Evolutionary conservation across 2,329 filamentous ascomycete species (phyloP).

Genomic region (Pezicula neosporulosa): DNA sequence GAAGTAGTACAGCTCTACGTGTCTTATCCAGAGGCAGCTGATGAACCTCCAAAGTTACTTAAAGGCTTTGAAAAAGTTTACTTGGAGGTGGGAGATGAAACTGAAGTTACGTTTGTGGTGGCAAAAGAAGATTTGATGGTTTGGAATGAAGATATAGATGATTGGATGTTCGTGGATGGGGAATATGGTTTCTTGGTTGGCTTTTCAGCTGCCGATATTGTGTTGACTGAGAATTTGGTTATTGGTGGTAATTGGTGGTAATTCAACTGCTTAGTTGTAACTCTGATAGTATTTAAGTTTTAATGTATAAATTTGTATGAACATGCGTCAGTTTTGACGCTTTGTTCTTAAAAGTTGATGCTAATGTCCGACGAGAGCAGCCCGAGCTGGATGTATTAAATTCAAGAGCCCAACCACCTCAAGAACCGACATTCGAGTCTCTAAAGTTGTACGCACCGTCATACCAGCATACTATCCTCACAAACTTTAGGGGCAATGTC

Average conservation of each 20-base stretch:
- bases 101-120: slow-evolving; percentile 49
- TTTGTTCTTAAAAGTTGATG: too few relatives aligned
- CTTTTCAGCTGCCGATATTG: not conserved
- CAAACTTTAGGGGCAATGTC: too few relatives aligned
- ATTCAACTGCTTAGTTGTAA: too few relatives aligned
- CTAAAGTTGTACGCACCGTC: too few relatives aligned
- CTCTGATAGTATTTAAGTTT: too few relatives aligned
- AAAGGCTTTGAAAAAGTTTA: slow-evolving; percentile 62
- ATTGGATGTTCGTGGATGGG: slow-evolving; percentile 1
- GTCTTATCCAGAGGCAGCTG: slow-evolving; percentile 43
- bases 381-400: too few relatives aligned
- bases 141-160: slow-evolving; percentile 1
- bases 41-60: slow-evolving; percentile 55
- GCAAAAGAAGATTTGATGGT: slow-evolving; percentile 43
- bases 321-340: too few relatives aligned
- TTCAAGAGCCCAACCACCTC: too few relatives aligned
- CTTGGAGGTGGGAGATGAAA: slow-evolving; percentile 53
- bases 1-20: slow-evolving; percentile 56
- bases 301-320: too few relatives aligned
- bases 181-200: not conserved
- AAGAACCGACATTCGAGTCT: too few relatives aligned
- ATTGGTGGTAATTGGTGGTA: not conserved
- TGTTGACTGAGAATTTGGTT: not conserved
- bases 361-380: too few relatives aligned
- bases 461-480: too few relatives aligned